phyloP scores from a whole-genome alignment of 2,329 filamentous ascomycete genomes.

The Fusarium globosum region DNA sequence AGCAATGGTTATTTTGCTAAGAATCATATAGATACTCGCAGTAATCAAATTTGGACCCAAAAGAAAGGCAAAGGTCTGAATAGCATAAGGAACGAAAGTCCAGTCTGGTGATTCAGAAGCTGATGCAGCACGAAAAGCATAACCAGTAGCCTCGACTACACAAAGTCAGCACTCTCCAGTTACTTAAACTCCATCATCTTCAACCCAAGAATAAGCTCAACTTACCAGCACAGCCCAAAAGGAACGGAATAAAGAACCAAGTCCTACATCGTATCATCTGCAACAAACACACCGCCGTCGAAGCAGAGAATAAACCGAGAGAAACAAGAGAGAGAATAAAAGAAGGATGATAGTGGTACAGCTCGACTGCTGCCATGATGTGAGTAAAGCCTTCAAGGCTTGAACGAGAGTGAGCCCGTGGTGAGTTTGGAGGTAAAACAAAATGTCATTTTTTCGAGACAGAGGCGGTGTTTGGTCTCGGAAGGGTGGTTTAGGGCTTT shows the following conservation, averaged over 20 bases:
- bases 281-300: constrained; percentile 51
- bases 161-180: not conserved
- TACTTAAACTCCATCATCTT: too few species aligned
- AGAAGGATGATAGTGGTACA: constrained; percentile 61
- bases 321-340: constrained; percentile 54
- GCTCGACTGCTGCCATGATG: constrained; percentile 16
- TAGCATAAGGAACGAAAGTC: constrained; percentile 48
- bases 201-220: not conserved
- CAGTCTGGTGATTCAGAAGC: constrained; percentile 51
- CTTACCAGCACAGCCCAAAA: constrained; percentile 60
- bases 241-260: constrained; percentile 63
- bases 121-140: constrained; percentile 60
- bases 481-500: not conserved
- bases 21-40: constrained; percentile 58
- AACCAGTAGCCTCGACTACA: constrained; percentile 47
- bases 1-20: constrained; percentile 53
- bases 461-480: constrained; percentile 16
- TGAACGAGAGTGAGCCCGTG: not conserved
- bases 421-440: not conserved
- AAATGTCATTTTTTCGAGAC: constrained; percentile 18
- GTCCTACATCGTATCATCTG: constrained; percentile 55
- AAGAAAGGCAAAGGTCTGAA: constrained; percentile 51
- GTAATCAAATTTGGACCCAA: constrained; percentile 55
- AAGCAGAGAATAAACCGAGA: constrained; percentile 51
- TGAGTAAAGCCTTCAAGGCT: not conserved